phyloP scores from a whole-genome alignment of 352 stramenopile species.

The Phytopythium aichiense region DNA sequence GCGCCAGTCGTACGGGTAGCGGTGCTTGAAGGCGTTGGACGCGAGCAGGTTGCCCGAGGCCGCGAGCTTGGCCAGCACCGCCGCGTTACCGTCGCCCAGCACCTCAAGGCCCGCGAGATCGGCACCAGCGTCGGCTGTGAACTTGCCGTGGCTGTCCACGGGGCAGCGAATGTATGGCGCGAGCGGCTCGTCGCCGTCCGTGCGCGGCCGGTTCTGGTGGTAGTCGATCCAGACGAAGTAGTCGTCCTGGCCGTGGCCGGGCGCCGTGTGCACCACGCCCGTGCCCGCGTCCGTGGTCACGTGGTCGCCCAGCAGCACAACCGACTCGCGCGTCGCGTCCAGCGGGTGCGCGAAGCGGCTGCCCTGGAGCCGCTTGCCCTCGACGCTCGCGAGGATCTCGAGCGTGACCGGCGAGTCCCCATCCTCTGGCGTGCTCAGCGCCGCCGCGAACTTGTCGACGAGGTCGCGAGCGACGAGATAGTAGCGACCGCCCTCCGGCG shows the following conservation, averaged over 20 bases:
- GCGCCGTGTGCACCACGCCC: conserved; percentile 98
- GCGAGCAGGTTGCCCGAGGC: conserved; percentile 81
- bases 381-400: conserved; percentile 58
- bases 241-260: conserved; percentile 97
- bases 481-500: conserved; percentile 17
- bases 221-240: conserved; percentile 77
- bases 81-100: conserved; percentile 89
- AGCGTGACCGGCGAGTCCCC: conserved; percentile 17
- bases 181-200: conserved; percentile 1
- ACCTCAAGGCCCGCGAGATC: conserved; percentile 89
- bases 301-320: conserved; percentile 94
- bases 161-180: conserved; percentile 49
- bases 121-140: conserved; percentile 90
- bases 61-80: conserved; percentile 88
- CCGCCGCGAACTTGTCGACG: conserved; percentile 35
- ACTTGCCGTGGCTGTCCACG: conserved; percentile 59
- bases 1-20: conserved; percentile 99
- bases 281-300: conserved; percentile 98
- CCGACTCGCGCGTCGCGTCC: conserved; percentile 64
- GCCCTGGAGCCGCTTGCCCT: conserved; percentile 46
- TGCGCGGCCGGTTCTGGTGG: conserved; percentile 21
- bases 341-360: conserved; percentile 90
- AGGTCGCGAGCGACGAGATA: conserved; percentile 66
- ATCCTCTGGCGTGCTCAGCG: conserved; percentile 10
- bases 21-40: conserved; percentile 88